These are phyloP conservation scores for Golubevia pallescens DNA, from an alignment of 1,284 basidiomycete species.

Conservation along the genomic window DNA sequence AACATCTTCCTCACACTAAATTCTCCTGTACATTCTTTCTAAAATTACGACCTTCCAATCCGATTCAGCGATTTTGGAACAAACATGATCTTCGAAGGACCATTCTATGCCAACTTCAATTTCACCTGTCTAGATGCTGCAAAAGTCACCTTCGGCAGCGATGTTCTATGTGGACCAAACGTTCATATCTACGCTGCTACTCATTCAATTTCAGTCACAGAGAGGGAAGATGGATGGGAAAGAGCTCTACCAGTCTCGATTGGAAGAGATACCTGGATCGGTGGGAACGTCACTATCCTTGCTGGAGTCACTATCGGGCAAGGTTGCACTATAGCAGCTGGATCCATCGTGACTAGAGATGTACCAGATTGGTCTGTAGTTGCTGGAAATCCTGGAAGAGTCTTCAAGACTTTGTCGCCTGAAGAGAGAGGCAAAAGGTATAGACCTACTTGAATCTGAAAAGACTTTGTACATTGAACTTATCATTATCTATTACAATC, in stretches of 20 bases:
- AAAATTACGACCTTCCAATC: too few relatives aligned
- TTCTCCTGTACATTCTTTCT: too few relatives aligned
- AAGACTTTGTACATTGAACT: too few relatives aligned
- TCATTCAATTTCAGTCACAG: conserved; percentile 66
- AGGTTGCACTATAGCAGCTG: conserved; percentile 67
- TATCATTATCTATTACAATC: too few relatives aligned
- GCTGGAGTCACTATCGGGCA: conserved; percentile 67
- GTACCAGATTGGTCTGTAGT: conserved; percentile 66
- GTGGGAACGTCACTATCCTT: conserved; percentile 66
- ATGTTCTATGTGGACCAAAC: conserved; percentile 66
- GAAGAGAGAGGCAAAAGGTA: too few relatives aligned
- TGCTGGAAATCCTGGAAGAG: conserved; percentile 67
- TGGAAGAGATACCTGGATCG: conserved; percentile 67
- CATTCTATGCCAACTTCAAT: conserved; percentile 4
- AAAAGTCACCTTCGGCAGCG: conserved; percentile 62
- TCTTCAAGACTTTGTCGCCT: too few relatives aligned
- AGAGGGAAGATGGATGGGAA: conserved; percentile 34
- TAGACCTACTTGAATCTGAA: too few relatives aligned
- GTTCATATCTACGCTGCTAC: conserved; percentile 64
- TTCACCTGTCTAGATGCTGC: conserved; percentile 1
- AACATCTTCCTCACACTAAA: too few relatives aligned
- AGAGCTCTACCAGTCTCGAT: conserved; percentile 59
- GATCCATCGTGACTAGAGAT: conserved; percentile 67
- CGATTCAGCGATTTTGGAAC: too few relatives aligned
- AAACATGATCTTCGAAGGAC: too few relatives aligned